Evolutionary conservation across 2,329 filamentous ascomycete genomes (phyloP).

Genomic region (Didymella sp.): DNA sequence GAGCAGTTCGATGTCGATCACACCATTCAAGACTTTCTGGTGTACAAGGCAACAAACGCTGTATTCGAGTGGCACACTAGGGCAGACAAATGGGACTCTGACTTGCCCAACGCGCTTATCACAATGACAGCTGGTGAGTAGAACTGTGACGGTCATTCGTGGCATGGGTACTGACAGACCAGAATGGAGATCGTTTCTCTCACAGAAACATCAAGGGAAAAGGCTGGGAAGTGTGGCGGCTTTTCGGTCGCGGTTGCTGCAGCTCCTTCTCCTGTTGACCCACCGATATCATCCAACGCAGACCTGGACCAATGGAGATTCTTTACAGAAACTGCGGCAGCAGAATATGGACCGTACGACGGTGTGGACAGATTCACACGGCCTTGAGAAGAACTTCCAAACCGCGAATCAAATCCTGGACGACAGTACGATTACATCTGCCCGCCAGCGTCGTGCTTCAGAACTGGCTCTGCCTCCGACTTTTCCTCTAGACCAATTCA

Average conservation of each 20-base stretch:
- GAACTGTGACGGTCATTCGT: too few species aligned
- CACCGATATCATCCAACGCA: constrained; percentile 50
- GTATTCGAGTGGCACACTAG: constrained; percentile 50
- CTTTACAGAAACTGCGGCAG: constrained; percentile 47
- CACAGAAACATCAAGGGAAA: constrained; percentile 48
- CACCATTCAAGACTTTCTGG: constrained; percentile 64
- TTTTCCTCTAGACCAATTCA: constrained; percentile 32
- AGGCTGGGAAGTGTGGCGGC: constrained; percentile 50
- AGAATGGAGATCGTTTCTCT: constrained; percentile 56
- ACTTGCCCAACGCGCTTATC: constrained; percentile 41
- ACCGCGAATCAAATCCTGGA: background rate
- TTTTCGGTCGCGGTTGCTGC: constrained; percentile 58
- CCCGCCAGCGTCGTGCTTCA: constrained; percentile 35
- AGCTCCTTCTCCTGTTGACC: constrained; percentile 56
- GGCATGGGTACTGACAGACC: constrained; percentile 9
- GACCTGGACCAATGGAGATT: constrained; percentile 48
- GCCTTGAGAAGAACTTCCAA: constrained; percentile 34
- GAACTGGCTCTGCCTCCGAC: constrained; percentile 34
- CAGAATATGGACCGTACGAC: constrained; percentile 46
- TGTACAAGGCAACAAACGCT: constrained; percentile 55
- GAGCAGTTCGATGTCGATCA: constrained; percentile 59
- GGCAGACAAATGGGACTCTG: constrained; percentile 40
- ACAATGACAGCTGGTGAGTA: constrained; percentile 45
- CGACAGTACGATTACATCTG: background rate
- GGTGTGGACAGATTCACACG: constrained; percentile 3